phyloP scores from a whole-genome alignment of 2,329 filamentous ascomycete genomes.

The Niveomyces coronatus region DNA sequence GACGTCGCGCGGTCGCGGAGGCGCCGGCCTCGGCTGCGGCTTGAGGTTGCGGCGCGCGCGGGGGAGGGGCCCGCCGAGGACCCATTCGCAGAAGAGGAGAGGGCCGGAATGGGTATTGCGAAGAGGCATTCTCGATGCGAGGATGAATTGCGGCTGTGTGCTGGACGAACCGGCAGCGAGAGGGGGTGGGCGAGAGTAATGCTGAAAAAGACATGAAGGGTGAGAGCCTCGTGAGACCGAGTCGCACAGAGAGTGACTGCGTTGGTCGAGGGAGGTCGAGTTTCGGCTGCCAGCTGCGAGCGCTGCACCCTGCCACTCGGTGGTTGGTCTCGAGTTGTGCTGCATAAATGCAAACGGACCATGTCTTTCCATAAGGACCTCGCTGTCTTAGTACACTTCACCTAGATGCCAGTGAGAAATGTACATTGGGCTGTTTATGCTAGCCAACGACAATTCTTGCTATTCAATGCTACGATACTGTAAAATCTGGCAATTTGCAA shows the following conservation, averaged over 20 bases:
- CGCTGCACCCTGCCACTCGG: no score
- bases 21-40: constrained; percentile 14
- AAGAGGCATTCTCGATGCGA: constrained; percentile 4
- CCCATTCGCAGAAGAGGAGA: constrained; percentile 29
- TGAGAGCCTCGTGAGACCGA: not conserved
- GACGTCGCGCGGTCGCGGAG: constrained; percentile 18
- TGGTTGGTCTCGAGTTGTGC: no score
- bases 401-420: no score
- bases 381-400: no score
- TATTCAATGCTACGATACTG: no score
- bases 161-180: no score
- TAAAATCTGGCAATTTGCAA: no score
- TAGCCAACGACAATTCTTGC: no score
- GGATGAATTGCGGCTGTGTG: not conserved
- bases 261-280: not conserved
- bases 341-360: constrained; percentile 1
- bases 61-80: constrained; percentile 27
- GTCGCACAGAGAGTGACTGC: constrained; percentile 1
- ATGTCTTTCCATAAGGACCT: no score
- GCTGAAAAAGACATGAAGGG: no score
- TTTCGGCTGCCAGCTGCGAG: constrained; percentile 2
- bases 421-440: no score
- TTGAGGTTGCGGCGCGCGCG: constrained; percentile 17
- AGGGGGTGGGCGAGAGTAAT: no score
- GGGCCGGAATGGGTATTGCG: constrained; percentile 5